A percentile compares a stretch with the other conserved stretches of the same genome.
Evolutionary conservation across 2,329 filamentous ascomycete species (phyloP).

Genomic region (Botrytis sinoallii): DNA sequence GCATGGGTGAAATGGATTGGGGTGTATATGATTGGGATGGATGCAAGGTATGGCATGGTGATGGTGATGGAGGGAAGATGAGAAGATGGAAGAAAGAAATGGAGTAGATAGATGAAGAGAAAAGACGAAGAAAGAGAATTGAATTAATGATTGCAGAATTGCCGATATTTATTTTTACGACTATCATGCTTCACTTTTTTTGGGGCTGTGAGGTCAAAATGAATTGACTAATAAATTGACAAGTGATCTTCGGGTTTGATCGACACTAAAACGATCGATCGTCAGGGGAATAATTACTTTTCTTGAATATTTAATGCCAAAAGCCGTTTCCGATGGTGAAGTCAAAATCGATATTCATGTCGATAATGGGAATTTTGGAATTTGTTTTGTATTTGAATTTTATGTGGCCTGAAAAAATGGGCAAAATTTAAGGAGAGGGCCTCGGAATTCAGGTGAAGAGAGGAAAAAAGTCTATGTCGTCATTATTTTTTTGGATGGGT

Average conservation of each 20-base stretch:
- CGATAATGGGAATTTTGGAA: neutral
- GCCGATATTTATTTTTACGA: neutral
- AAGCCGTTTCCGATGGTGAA: neutral
- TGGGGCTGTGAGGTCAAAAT: neutral
- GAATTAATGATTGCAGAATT: slow-evolving; percentile 1
- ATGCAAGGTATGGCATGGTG: neutral
- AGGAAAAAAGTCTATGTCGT: neutral
- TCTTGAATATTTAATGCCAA: neutral
- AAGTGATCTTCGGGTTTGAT: neutral
- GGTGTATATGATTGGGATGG: slow-evolving; percentile 11
- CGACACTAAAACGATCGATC: neutral
- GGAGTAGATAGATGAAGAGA: neutral
- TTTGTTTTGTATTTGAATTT: no score
- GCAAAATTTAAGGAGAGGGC: no score
- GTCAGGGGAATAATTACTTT: neutral
- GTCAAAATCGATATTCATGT: neutral
- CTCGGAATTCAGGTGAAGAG: no score
- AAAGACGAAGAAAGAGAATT: neutral
- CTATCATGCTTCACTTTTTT: neutral
- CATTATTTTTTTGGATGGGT: neutral
- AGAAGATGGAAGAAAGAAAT: neutral
- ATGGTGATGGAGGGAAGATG: neutral
- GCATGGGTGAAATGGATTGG: slow-evolving; percentile 2
- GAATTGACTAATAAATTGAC: neutral
- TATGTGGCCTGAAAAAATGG: no score